Base-by-base conservation (phyloP, 805 yeast genomes). In the Saccharomycopsis selenospora region DNA sequence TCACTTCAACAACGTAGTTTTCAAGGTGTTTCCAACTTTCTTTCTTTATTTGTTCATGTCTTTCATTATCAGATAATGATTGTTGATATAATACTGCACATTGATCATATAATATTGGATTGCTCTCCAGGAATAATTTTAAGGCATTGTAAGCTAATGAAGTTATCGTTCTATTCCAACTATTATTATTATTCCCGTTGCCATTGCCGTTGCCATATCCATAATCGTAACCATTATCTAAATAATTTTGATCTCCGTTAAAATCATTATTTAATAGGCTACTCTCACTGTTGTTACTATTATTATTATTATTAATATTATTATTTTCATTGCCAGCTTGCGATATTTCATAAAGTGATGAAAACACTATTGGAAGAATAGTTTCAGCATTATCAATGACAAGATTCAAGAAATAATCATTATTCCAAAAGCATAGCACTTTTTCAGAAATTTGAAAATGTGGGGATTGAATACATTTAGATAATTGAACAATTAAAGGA, bases 371-470 rank as follows among this genome's bases (percentile, higher is more conserved):
- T 25, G 99, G 98, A 57, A 93, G 70, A 47, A 91, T 88, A 30
- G 85, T 90, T 59, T 89, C 96, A 6, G 95, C 90, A 63, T 85
- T 85, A 60, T 93, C 98, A 18, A 95, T 87, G 43, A 93, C 89
- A 57, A 91, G 68, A 38, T 89, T 84, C 55, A 90, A 77, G 64
- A 93, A 90, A 67, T 87, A 90, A 61, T 93, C 98, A 65, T 91
- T 91, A 59, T 87, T 85, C 93, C 96, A 93, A 65, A 80, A 88
- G 62, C 90, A 85, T 51, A 93, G 75, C 2, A 93, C 96, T 57
- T 95, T 88, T 67, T 93, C 99, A 50, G 95, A 85, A 23, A 93
- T 96, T 72, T 93, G 99, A 72, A 93, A 95, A 69, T 93, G 98
- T 24, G 96, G 87, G 1, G 95, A 85, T 24, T 95, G 77, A 36